Conservation (phyloP, 2,329 filamentous ascomycete species). For the Calonectria honghensis region DNA sequence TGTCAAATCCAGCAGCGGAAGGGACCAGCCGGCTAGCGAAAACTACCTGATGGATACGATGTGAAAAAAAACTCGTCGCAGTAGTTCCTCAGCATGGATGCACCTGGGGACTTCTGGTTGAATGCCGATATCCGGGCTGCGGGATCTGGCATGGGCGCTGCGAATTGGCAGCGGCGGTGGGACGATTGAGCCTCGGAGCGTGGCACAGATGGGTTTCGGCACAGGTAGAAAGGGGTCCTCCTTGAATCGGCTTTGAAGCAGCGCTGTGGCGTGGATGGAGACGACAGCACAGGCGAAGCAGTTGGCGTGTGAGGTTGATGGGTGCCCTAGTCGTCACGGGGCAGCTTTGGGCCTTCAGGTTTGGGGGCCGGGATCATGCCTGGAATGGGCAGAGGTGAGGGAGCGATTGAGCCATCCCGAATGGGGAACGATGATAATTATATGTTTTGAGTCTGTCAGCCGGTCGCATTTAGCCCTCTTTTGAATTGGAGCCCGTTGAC, state of each 20-base stretch:
- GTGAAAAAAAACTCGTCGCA: not conserved
- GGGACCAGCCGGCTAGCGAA: slow-evolving; percentile 28
- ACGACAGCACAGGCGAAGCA: slow-evolving; percentile 4
- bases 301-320: slow-evolving; percentile 33
- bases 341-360: slow-evolving; percentile 13
- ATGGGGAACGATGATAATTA: not conserved
- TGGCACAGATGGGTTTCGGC: slow-evolving; percentile 13
- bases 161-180: slow-evolving; percentile 11
- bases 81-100: slow-evolving; percentile 23
- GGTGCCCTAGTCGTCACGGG: slow-evolving; percentile 17
- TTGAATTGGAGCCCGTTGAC: not conserved
- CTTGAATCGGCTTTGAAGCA: slow-evolving; percentile 28
- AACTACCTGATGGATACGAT: not conserved
- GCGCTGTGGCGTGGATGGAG: slow-evolving; percentile 17
- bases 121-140: slow-evolving; percentile 26
- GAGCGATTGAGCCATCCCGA: not conserved
- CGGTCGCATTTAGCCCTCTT: not conserved
- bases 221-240: slow-evolving; percentile 3
- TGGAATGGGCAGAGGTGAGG: not conserved
- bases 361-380: slow-evolving; percentile 15
- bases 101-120: slow-evolving; percentile 1
- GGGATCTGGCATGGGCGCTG: slow-evolving; percentile 1
- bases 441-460: not conserved
- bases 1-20: not conserved
- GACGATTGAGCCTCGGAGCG: not conserved